Evolutionary conservation across 2,329 filamentous ascomycete species (phyloP), one percentile per base, ranked within the genome.

Genomic region (Ophiobolus disseminans): DNA sequence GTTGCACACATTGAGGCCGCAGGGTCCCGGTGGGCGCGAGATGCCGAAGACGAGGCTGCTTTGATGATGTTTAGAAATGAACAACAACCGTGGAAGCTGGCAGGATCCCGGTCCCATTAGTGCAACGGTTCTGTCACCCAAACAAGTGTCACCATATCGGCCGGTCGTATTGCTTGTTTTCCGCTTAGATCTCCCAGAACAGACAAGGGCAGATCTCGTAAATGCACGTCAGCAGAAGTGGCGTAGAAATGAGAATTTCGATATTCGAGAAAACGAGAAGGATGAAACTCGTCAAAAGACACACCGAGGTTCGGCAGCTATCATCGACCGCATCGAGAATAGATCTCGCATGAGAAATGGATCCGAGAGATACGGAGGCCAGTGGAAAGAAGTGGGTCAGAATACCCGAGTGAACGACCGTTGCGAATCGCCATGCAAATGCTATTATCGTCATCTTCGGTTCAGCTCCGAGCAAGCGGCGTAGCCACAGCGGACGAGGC

Each of bases 151-250:
- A 26, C 36, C 42, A 38, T 32, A 40, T 23, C 37, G 47, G 35
- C 31, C 40, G 45, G 48, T 48, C 47, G 42, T 22, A 26, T 50
- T 53, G 60, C 48, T 63, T 53, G 44, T 58, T 48, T 53, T 5
- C 40, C 54, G 55, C 48, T 43, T 60, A 49, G 22, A 50, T 36
- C 58, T 51, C 55, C 54, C 21, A 13, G 45, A 53, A 34, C 14
- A 35, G 57, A 53, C n/a, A 50, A 53, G 39, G 34, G 25, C 22
- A 11, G 30, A 54, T 52, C 35, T 53, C 45, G 56, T 63, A 42
- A 52, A 52, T 60, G 63, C 60, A 58, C 30, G 58, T 61, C 53
- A 65, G 57, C 52, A 65, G 52, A 42, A 40, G 55, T 58, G 57
- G 55, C 57, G 60, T 44, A 45, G 25, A 23, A 14, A 26, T 40